Conservation (phyloP, 2,329 filamentous ascomycete genomes). For the Fusarium sp. region DNA sequence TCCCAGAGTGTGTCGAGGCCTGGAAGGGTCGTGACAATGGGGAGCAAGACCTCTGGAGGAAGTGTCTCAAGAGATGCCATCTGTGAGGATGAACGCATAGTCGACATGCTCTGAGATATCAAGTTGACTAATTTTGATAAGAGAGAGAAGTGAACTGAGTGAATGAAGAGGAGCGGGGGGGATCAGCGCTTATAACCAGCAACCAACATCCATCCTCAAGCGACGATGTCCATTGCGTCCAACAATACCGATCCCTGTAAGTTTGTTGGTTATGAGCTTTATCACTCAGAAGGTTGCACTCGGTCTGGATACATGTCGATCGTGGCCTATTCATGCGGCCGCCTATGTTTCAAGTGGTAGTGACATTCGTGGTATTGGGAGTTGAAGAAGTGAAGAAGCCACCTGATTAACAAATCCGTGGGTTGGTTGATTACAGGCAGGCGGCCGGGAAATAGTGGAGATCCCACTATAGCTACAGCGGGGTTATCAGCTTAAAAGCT, state of each 20-base stretch:
- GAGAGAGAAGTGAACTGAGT: not conserved
- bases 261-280: not conserved
- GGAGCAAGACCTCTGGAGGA: constrained; percentile 18
- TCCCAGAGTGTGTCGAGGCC: constrained; percentile 28
- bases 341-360: not conserved
- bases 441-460: no score
- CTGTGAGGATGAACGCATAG: not conserved
- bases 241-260: not conserved
- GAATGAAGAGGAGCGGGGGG: not conserved
- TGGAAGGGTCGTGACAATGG: constrained; percentile 15
- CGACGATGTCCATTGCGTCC: not conserved
- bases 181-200: not conserved
- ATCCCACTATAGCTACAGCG: no score
- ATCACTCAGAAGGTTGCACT: not conserved
- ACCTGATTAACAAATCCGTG: no score
- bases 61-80: constrained; percentile 15
- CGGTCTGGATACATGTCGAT: not conserved
- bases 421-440: no score
- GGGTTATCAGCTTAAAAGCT: no score
- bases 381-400: no score
- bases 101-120: not conserved
- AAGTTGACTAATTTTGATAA: not conserved
- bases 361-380: no score
- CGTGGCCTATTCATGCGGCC: not conserved
- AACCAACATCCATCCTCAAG: not conserved